Conservation (phyloP, 1,284 basidiomycete species). For the Malassezia psittaci region DNA sequence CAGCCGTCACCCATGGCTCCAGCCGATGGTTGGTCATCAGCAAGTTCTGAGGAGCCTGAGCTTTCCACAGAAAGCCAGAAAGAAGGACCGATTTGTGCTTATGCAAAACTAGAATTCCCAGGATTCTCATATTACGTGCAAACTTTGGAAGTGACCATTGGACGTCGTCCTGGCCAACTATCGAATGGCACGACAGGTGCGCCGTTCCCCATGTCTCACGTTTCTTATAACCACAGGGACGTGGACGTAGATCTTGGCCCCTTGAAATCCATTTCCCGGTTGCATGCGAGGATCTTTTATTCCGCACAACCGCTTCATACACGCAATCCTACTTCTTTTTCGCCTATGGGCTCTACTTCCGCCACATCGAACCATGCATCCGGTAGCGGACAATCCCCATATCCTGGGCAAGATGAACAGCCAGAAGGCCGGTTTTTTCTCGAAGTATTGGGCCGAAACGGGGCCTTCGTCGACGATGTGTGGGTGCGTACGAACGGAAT, state of each 20-base stretch:
- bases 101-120: constrained; percentile 84
- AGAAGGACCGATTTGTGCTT: constrained; percentile 61
- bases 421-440: constrained; percentile 71
- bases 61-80: background rate
- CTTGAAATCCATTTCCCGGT: constrained; percentile 87
- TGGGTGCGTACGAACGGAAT: constrained; percentile 81
- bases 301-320: constrained; percentile 12
- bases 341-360: background rate
- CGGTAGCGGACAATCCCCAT: background rate
- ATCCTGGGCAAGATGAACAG: constrained; percentile 10
- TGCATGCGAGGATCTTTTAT: constrained; percentile 83
- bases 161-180: constrained; percentile 51
- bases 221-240: constrained; percentile 15
- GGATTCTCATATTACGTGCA: constrained; percentile 78
- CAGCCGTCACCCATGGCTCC: too few species aligned
- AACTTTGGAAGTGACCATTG: constrained; percentile 63
- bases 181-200: background rate
- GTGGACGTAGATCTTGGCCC: constrained; percentile 88
- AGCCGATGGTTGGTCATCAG: too few species aligned
- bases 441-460: constrained; percentile 83
- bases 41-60: background rate
- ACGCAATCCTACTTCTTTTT: background rate
- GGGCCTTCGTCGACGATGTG: constrained; percentile 92
- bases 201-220: background rate
- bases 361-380: background rate